A percentile compares a stretch with the other conserved stretches of the same genome.
phyloP scores from a whole-genome alignment of 1,139 yeast species.

The Yamadazyma diddensiae region DNA sequence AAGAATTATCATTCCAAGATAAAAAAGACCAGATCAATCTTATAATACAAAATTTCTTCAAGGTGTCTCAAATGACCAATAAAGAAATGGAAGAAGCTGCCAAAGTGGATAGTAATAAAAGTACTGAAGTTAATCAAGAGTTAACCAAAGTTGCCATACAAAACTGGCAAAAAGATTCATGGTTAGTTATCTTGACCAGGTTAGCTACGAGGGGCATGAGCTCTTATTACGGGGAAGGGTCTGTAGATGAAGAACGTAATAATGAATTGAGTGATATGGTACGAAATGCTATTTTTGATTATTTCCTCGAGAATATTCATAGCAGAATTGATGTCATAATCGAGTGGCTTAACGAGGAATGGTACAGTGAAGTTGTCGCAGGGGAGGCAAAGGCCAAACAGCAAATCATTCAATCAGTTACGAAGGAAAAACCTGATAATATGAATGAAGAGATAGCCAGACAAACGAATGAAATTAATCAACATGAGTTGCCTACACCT shows the following conservation, averaged over 20 bases:
- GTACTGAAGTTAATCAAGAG: constrained; percentile 26
- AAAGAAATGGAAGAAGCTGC: constrained; percentile 19
- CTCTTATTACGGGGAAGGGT: constrained; percentile 19
- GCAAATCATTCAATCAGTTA: constrained; percentile 17
- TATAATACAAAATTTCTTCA: constrained; percentile 55
- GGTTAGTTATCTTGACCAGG: constrained; percentile 75
- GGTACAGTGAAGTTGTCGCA: constrained; percentile 69
- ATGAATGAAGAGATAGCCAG: constrained; percentile 9
- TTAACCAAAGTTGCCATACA: constrained; percentile 55
- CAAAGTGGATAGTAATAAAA: constrained; percentile 10
- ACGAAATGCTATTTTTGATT: constrained; percentile 67
- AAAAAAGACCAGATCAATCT: constrained; percentile 52
- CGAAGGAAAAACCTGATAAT: constrained; percentile 8
- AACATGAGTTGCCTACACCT: constrained; percentile 33
- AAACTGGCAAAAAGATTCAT: constrained; percentile 68
- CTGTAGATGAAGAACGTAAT: constrained; percentile 21
- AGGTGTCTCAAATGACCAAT: constrained; percentile 33
- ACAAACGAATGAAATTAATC: constrained; percentile 12
- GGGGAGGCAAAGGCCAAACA: constrained; percentile 22
- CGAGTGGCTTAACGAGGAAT: constrained; percentile 95
- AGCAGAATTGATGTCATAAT: constrained; percentile 72
- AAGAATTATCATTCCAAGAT: constrained; percentile 41
- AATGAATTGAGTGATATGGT: constrained; percentile 56
- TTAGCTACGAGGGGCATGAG: constrained; percentile 77
- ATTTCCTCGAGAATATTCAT: constrained; percentile 72